Base-by-base conservation (phyloP, 768 basidiomycete species). In the Hygrocybe coccinea region DNA sequence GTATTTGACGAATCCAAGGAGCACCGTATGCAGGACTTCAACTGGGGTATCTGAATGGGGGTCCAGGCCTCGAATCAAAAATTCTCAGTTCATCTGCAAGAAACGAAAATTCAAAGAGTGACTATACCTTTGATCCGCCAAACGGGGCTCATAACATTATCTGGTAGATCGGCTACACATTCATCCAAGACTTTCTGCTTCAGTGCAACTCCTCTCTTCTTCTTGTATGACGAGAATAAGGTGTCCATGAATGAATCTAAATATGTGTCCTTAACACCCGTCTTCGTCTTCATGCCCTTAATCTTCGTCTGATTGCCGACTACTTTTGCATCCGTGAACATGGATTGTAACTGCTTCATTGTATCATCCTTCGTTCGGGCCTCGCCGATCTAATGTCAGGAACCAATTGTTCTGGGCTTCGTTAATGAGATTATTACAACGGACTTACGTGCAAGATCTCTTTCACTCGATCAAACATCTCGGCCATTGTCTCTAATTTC, bases 1-100 rank as follows among this genome's bases (percentile, higher is more conserved):
- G 56, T 79, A 80, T 46, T 80, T 79, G 48, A 79, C 61, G 22
- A 67, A 65, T 1, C 74, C 74, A 0, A 75, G 67, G 0, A 74
- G 64, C 9, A 69, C 52, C 5, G 69, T 69, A 53, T 76, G 73
- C 2, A 77, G 64, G 5, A 75, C 67, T 55, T 77, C 73, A 8
- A 67, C 63, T 1, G 73, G 73, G 8, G 69, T 71, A 56, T 74
- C 72, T 25, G 54, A 51, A 56, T 74, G 66, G 2, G 69, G 62
- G 56, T 76, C 68, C 6, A 75, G 50, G 5, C 66, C 74, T 70
- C 11, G 44, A 34, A 29, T 22, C 33, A 21, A 47, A 8, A 53
- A 29, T 29, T 29, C 29, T 29, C 33, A 14, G 29, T 36, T 36
- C 15, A 2, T 19, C 51, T 11, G n/a, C n/a, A n/a, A n/a, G n/a